phyloP scores from a whole-genome alignment of 108 stramenopile genomes.

The Parmales sp. region DNA sequence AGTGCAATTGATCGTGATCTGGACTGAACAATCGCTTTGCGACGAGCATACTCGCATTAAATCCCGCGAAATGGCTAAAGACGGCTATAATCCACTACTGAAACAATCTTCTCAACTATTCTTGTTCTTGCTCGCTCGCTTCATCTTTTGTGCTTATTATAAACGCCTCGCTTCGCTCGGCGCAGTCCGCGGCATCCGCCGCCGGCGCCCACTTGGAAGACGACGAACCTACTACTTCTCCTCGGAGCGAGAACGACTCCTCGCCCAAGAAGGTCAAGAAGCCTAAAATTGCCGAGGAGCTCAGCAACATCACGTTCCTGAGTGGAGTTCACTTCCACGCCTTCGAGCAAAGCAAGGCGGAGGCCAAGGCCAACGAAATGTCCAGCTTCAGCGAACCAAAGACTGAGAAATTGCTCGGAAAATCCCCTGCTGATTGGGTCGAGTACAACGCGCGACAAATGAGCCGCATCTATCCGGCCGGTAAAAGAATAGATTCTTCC shows the following conservation, averaged over 20 bases:
- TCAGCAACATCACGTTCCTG: conserved; percentile 4
- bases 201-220: neutral
- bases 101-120: too few relatives aligned
- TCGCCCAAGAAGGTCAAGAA: neutral
- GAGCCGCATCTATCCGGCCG: conserved; percentile 78
- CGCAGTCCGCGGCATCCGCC: neutral
- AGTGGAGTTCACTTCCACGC: neutral
- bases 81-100: too few relatives aligned
- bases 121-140: too few relatives aligned
- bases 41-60: too few relatives aligned
- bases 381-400: conserved; percentile 4
- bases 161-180: too few relatives aligned
- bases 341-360: neutral
- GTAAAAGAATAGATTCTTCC: conserved; percentile 66
- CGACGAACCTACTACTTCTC: too few relatives aligned
- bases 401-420: conserved; percentile 12
- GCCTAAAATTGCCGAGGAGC: conserved; percentile 1
- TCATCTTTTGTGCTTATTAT: too few relatives aligned
- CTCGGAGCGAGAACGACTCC: too few relatives aligned
- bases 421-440: conserved; percentile 40
- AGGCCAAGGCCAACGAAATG: neutral
- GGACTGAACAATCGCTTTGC: too few relatives aligned
- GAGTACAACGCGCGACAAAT: conserved; percentile 61
- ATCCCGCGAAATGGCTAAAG: too few relatives aligned
- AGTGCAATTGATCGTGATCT: too few relatives aligned